These are phyloP conservation scores for Circinella minor DNA, from an alignment of 371 early-diverging fungal species.

Conservation along the genomic window DNA sequence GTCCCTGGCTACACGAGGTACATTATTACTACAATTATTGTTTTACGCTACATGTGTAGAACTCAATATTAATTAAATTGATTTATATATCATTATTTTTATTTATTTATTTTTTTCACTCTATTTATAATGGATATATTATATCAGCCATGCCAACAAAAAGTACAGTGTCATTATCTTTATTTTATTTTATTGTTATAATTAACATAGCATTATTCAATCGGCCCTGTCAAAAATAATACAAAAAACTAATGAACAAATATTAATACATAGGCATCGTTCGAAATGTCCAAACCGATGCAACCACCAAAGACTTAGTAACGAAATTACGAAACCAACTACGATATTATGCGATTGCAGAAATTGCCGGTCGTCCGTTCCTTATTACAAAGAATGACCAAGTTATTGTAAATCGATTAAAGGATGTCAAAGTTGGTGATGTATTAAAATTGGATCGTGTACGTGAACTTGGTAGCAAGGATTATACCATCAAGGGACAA, in stretches of 20 bases:
- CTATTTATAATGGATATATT: too few relatives aligned
- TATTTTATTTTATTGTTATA: neutral
- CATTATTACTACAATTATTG: neutral
- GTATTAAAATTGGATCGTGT: constrained; percentile 85
- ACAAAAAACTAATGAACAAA: neutral
- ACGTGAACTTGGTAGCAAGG: constrained; percentile 86
- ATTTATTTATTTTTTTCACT: too few relatives aligned
- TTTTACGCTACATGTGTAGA: too few relatives aligned
- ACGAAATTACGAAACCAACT: constrained; percentile 60
- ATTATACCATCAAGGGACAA: constrained; percentile 85
- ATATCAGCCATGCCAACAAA: constrained; percentile 9
- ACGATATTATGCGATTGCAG: constrained; percentile 84
- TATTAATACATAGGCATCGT: constrained; percentile 14
- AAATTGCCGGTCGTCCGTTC: constrained; percentile 88
- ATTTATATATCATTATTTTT: too few relatives aligned
- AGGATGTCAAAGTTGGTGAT: constrained; percentile 86
- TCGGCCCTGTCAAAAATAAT: too few relatives aligned
- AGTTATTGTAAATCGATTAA: constrained; percentile 81
- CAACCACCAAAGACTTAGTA: constrained; percentile 26
- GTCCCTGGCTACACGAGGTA: constrained; percentile 24
- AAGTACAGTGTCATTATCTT: neutral
- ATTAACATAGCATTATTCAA: too few relatives aligned
- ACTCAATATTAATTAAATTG: too few relatives aligned
- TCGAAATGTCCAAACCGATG: constrained; percentile 27
- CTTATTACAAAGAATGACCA: constrained; percentile 89